Evolutionary conservation across 1,284 basidiomycete genomes (phyloP), one percentile per base, ranked within the genome.

Genomic region (Apiotrichum akiyoshidainum): DNA sequence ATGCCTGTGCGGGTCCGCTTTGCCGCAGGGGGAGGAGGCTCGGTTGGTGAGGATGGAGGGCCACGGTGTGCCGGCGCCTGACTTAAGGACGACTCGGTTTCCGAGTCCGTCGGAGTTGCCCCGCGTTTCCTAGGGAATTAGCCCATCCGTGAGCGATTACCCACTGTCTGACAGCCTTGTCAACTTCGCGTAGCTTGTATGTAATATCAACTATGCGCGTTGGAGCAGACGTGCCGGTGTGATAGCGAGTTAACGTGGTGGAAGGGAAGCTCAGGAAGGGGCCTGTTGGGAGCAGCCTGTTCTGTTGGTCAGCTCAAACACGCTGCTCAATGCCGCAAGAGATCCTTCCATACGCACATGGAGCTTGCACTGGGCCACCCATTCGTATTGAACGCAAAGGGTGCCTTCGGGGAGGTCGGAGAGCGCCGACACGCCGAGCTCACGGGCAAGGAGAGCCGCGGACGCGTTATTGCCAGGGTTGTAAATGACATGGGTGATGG

Each of bases 401-500:
- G 72, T 73, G 0, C 69, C 70, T 17, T 62, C 61, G 2, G 74
- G 73, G 1, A 76, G 64, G 7, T 74, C 70, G 9, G 57, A 64
- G 5, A 76, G 57, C 2, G 67, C 46, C 17, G 68, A 56, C 11
- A 76, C 41, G 0, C 70, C 71, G 4, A 76, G 63, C 22, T 65
- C 55, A 12, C 59, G 58, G 7, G 67, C 59, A 10, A 72, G 58
- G 13, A 52, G 8, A 1, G 49, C 44, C 11, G 54, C 52, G 0
- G 68, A 67, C 1, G 64, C 62, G 5, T 65, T 65, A 6, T 46
- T 46, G 5, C 66, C 67, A 1, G 58, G 44, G 50, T 76, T 71
- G 42, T 68, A 68, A 22, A 76, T 68, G 26, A 76, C 70, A 41
- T 76, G 73, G 2, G 73, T 75, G 46, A 72, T 67, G 9, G 73